A percentile compares a stretch with the other conserved stretches of the same genome.
Conservation (phyloP, 208 protist species). For the Leishmania braziliensis region DNA sequence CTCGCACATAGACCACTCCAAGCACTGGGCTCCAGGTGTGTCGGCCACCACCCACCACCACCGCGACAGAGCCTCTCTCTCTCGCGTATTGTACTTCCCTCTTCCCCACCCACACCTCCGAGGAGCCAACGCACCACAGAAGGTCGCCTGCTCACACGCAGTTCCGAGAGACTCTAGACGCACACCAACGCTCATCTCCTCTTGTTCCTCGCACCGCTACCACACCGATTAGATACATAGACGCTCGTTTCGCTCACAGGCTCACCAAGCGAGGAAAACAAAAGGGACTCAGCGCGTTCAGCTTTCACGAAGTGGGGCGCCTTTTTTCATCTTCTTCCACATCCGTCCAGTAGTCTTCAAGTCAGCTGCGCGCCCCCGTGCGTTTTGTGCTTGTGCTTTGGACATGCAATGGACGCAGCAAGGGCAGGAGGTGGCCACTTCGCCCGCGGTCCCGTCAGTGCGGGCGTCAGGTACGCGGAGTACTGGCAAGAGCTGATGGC, state of each 20-base stretch:
- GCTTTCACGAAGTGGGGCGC: too few species aligned
- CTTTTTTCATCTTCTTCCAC: neutral
- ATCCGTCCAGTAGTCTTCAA: too few species aligned
- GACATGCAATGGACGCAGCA: neutral
- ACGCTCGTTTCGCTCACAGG: too few species aligned
- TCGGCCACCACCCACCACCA: neutral
- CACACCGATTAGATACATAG: too few species aligned
- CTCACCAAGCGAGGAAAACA: neutral
- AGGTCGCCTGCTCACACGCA: too few species aligned
- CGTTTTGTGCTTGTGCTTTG: neutral
- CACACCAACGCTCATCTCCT: too few species aligned
- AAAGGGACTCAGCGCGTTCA: neutral
- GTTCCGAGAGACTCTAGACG: neutral
- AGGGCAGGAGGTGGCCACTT: neutral
- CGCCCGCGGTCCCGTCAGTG: neutral
- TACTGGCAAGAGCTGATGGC: slow-evolving; percentile 17
- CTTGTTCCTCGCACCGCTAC: too few species aligned
- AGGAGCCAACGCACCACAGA: too few species aligned
- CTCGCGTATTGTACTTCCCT: neutral
- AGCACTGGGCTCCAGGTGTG: neutral
- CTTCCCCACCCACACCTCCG: too few species aligned
- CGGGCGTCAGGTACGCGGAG: slow-evolving; percentile 5
- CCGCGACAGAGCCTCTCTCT: neutral
- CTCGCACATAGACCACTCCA: neutral
- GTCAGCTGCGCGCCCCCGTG: too few species aligned